A percentile compares a stretch with the other conserved stretches of the same genome.
Evolutionary conservation across 768 basidiomycete species (phyloP).

Genomic region (Cubamyces lactineus): DNA sequence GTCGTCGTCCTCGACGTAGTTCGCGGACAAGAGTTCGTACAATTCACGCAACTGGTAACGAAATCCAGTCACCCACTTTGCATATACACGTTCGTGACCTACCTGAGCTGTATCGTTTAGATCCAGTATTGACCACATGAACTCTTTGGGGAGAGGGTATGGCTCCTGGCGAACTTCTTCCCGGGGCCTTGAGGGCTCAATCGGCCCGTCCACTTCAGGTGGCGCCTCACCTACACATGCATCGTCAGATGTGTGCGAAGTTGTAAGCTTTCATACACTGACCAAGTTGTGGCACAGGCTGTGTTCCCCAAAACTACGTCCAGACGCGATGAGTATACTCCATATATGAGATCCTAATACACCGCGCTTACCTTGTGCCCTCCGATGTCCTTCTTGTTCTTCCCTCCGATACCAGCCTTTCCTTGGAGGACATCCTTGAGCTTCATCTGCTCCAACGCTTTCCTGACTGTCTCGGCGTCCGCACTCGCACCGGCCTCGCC

Average conservation of each 20-base stretch:
- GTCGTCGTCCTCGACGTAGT: slow-evolving; percentile 97
- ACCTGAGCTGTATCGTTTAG: slow-evolving; percentile 78
- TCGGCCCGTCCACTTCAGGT: slow-evolving; percentile 79
- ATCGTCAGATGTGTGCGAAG: neutral
- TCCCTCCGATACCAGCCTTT: slow-evolving; percentile 74
- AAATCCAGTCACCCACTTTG: neutral
- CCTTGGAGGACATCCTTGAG: slow-evolving; percentile 86
- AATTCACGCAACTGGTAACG: slow-evolving; percentile 78
- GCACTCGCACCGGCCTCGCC: slow-evolving; percentile 49
- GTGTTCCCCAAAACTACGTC: slow-evolving; percentile 91
- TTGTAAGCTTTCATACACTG: neutral
- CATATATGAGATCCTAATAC: neutral
- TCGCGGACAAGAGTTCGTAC: slow-evolving; percentile 85
- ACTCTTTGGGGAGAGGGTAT: slow-evolving; percentile 87
- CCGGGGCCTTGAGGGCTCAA: slow-evolving; percentile 77
- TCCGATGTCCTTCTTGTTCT: slow-evolving; percentile 79
- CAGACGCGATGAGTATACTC: slow-evolving; percentile 8
- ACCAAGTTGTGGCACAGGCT: slow-evolving; percentile 94
- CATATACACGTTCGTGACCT: slow-evolving; percentile 9
- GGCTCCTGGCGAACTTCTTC: slow-evolving; percentile 88
- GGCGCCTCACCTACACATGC: slow-evolving; percentile 56
- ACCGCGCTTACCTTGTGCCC: slow-evolving; percentile 76
- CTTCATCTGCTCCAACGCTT: slow-evolving; percentile 75
- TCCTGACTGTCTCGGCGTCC: slow-evolving; percentile 67
- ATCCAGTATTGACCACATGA: slow-evolving; percentile 88